Conservation (phyloP, 768 basidiomycete genomes). For the Pleurotus sapidus region DNA sequence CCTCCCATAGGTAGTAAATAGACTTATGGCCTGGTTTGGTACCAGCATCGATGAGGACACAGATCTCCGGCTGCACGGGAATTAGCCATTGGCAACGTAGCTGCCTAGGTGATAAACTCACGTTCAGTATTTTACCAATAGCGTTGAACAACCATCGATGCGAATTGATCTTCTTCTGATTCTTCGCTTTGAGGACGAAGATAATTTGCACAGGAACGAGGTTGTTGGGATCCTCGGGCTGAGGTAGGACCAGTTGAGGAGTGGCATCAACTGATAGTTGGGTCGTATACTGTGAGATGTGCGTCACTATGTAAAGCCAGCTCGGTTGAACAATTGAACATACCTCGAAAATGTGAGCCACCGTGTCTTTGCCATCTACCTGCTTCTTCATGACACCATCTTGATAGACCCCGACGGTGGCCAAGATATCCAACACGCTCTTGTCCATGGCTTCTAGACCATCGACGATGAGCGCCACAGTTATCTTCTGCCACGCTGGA, state of each 20-base stretch:
- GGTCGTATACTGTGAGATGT: slow-evolving; percentile 76
- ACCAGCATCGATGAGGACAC: slow-evolving; percentile 91
- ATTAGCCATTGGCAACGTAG: background rate
- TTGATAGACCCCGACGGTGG: slow-evolving; percentile 90
- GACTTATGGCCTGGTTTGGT: slow-evolving; percentile 97
- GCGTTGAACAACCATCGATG: slow-evolving; percentile 97
- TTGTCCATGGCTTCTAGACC: slow-evolving; percentile 97
- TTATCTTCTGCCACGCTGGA: slow-evolving; percentile 89
- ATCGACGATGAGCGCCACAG: slow-evolving; percentile 87
- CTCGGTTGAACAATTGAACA: background rate
- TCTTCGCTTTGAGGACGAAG: slow-evolving; percentile 88
- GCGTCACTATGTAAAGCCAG: slow-evolving; percentile 6
- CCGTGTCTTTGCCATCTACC: slow-evolving; percentile 82
- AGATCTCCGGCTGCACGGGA: slow-evolving; percentile 72
- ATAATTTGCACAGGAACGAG: slow-evolving; percentile 92
- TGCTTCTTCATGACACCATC: slow-evolving; percentile 96
- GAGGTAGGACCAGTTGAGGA: slow-evolving; percentile 88
- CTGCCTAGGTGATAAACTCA: slow-evolving; percentile 25
- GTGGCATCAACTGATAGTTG: slow-evolving; percentile 91
- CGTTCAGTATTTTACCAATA: slow-evolving; percentile 78
- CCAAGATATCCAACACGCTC: slow-evolving; percentile 83
- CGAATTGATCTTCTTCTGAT: slow-evolving; percentile 94
- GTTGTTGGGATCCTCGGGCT: slow-evolving; percentile 87
- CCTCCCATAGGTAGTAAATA: slow-evolving; percentile 94
- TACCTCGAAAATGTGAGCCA: slow-evolving; percentile 95